Base-by-base conservation (phyloP, 495 filamentous ascomycete genomes). In the Xylaria flabelliformis region DNA sequence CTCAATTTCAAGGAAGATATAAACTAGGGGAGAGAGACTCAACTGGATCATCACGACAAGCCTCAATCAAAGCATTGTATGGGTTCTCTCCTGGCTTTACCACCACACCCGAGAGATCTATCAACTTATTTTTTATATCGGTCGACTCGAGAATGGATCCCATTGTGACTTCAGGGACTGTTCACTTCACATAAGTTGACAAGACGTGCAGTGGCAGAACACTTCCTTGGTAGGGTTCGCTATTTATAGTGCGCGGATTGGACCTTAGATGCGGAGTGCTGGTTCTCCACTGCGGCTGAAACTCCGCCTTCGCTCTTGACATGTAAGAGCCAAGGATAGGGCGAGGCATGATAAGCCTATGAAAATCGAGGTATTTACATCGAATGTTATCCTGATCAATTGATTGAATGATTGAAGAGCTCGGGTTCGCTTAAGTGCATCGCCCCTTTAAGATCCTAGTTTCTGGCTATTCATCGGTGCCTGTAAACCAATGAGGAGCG, bases 1-100 rank as follows among this genome's bases (percentile, higher is more conserved):
- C 34, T 50, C 17, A 3, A 39, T 29, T 48, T 48, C 4, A 36
- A 65, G 55, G 17, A 29, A 24, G 29, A 66, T 32, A 26, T 48
- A 19, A 9, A 48, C 7, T 9, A 32, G 56, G 64, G n/a, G 55
- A 48, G 67, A 72, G 39, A 53, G 24, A 81, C 83, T 79, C 84
- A 76, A 93, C 92, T 73, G 89, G 83, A 72, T 89, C 79, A 68
- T 90, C 82, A 21, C 88, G 74, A 74, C 87, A 91, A 13, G 85
- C 84, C 36, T 87, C 77, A 67, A 98, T 90, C 48, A 97, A 81
- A 15, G 90, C 87, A 76, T 95, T 86, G 77, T 95, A 97, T 0
- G 93, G 94, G 73, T 94, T 97, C 63, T 85, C 81, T 55, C 81
- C 84, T 0, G 82, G 81, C 56, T 83, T 77, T 48, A 81, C 74